Conservation (phyloP, 805 yeast species). For the Debaryomyces maramus region DNA sequence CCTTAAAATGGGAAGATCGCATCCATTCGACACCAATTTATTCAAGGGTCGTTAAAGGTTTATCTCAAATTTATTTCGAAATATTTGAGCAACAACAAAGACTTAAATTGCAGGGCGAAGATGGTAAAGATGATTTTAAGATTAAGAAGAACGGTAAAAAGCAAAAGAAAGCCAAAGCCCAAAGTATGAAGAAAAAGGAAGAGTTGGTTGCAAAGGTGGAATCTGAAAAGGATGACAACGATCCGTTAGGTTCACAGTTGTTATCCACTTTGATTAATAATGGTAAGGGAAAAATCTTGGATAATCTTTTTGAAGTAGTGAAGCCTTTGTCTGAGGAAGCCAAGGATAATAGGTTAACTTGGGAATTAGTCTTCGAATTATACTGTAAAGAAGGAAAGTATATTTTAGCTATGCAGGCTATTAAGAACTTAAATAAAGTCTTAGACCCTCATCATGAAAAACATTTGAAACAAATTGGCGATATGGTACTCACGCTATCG, state of each 20-base stretch:
- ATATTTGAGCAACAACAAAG: slow-evolving; percentile 25
- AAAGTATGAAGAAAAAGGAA: slow-evolving; percentile 50
- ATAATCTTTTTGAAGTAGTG: slow-evolving; percentile 41
- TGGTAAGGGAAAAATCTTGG: slow-evolving; percentile 39
- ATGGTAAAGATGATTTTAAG: slow-evolving; percentile 13
- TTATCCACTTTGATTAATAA: slow-evolving; percentile 25
- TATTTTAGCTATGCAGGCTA: slow-evolving; percentile 45
- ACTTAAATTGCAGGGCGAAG: slow-evolving; percentile 16
- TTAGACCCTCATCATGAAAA: slow-evolving; percentile 23
- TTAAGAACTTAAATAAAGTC: slow-evolving; percentile 42
- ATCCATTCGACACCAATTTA: slow-evolving; percentile 70
- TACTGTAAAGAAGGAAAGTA: slow-evolving; percentile 45
- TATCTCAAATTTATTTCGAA: slow-evolving; percentile 56
- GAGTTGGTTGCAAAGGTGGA: slow-evolving; percentile 49
- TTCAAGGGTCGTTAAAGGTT: slow-evolving; percentile 67
- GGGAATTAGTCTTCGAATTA: slow-evolving; percentile 46
- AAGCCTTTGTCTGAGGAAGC: slow-evolving; percentile 45
- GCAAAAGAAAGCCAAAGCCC: slow-evolving; percentile 56
- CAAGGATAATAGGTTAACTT: slow-evolving; percentile 33
- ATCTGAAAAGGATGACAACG: slow-evolving; percentile 51
- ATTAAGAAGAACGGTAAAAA: slow-evolving; percentile 42
- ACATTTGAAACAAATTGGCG: slow-evolving; percentile 20
- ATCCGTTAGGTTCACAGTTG: slow-evolving; percentile 57
- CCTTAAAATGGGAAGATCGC: slow-evolving; percentile 80
- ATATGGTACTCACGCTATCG: slow-evolving; percentile 33